These are phyloP conservation scores for Orobanche coerulescens DNA, from an alignment of 257 asterid genomes.

Conservation along the genomic window DNA sequence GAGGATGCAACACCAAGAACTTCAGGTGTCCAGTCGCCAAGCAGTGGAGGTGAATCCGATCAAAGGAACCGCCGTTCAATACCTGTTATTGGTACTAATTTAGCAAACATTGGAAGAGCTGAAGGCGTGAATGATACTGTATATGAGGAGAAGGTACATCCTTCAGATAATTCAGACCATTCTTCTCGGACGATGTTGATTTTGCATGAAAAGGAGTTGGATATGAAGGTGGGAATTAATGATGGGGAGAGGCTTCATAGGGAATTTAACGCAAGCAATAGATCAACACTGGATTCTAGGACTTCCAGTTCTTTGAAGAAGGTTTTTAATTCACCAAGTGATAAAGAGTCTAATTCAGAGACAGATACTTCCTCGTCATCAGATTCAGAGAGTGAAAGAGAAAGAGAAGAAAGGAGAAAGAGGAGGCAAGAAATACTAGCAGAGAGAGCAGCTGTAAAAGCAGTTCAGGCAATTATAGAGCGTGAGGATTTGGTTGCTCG, in stretches of 20 bases:
- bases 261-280: constrained; percentile 28
- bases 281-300: constrained; percentile 30
- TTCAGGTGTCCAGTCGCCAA: constrained; percentile 35
- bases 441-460: constrained; percentile 89
- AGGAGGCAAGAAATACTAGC: constrained; percentile 84
- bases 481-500: constrained; percentile 82
- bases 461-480: constrained; percentile 73
- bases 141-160: constrained; percentile 29
- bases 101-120: constrained; percentile 22
- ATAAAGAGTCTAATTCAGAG: constrained; percentile 68
- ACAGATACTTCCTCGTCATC: constrained; percentile 65
- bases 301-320: constrained; percentile 40
- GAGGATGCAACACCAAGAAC: constrained; percentile 37
- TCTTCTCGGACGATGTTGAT: constrained; percentile 22
- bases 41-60: constrained; percentile 40
- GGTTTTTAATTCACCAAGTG: constrained; percentile 48
- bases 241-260: constrained; percentile 29
- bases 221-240: constrained; percentile 29
- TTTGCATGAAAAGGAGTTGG: constrained; percentile 35
- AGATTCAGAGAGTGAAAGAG: constrained; percentile 81
- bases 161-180: constrained; percentile 21
- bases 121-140: constrained; percentile 29
- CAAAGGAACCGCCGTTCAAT: constrained; percentile 21
- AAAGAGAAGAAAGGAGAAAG: constrained; percentile 80
- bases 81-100: constrained; percentile 23